phyloP scores from a whole-genome alignment of 2,329 filamentous ascomycete species.

The Trichothecium sympodiale region DNA sequence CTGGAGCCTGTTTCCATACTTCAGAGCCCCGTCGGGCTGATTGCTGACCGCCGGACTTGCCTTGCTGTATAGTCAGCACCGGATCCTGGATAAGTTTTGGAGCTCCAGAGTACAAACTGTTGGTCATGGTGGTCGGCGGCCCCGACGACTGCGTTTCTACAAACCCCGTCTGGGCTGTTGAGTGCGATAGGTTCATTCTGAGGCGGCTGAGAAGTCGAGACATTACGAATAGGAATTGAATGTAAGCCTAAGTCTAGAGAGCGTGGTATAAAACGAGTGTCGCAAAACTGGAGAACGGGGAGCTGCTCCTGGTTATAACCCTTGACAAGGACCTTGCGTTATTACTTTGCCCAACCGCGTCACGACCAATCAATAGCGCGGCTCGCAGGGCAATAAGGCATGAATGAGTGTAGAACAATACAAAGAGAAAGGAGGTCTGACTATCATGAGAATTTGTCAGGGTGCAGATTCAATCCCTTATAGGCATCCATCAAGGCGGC shows the following conservation, averaged over 20 bases:
- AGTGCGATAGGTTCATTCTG: not conserved
- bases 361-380: too few relatives aligned
- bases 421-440: too few relatives aligned
- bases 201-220: conserved; percentile 2
- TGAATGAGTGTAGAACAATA: too few relatives aligned
- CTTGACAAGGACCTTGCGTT: not conserved
- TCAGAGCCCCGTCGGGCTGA: conserved; percentile 33
- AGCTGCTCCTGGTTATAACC: not conserved
- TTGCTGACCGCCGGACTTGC: conserved; percentile 14
- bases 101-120: not conserved
- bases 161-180: not conserved
- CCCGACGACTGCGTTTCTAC: not conserved
- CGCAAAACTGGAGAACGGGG: too few relatives aligned
- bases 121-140: not conserved
- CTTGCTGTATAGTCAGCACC: not conserved
- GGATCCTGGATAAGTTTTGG: not conserved
- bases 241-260: not conserved
- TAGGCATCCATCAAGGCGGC: too few relatives aligned
- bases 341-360: too few relatives aligned
- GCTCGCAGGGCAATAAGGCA: too few relatives aligned
- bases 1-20: conserved; percentile 60
- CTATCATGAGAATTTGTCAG: too few relatives aligned
- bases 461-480: too few relatives aligned
- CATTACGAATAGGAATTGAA: not conserved
- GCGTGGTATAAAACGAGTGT: too few relatives aligned